Conservation (phyloP, 2,329 filamentous ascomycete genomes). For the Acrocalymma vagum region DNA sequence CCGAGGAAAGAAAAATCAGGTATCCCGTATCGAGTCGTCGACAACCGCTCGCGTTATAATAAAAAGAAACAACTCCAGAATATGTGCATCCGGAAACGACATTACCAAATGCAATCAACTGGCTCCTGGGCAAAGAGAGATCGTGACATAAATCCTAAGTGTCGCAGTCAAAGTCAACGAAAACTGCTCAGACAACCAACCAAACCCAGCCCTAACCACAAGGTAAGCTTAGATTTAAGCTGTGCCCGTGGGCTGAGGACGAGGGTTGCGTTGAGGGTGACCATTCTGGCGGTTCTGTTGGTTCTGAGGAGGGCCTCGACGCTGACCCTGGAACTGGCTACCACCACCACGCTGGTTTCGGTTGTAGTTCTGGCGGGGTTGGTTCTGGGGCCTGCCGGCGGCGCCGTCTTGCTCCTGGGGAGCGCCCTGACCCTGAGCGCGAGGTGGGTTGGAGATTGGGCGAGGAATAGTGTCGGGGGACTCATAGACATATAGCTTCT, state of each 20-base stretch:
- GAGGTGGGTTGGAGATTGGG: conserved; percentile 68
- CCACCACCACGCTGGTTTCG: conserved; percentile 43
- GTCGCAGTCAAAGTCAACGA: conserved; percentile 31
- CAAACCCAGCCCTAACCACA: conserved; percentile 15
- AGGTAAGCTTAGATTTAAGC: conserved; percentile 32
- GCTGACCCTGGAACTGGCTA: conserved; percentile 41
- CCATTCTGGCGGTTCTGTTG: conserved; percentile 46
- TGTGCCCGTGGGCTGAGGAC: conserved; percentile 40
- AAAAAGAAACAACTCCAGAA: conserved; percentile 35
- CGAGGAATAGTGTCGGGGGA: conserved; percentile 93
- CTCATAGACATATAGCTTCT: conserved; percentile 98
- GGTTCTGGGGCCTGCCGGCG: conserved; percentile 25
- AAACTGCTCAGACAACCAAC: conserved; percentile 38
- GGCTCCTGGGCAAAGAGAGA: conserved; percentile 39
- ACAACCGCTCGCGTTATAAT: conserved; percentile 39
- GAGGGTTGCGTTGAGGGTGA: conserved; percentile 42
- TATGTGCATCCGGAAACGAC: conserved; percentile 33
- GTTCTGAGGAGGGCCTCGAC: conserved; percentile 31
- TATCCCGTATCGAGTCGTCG: conserved; percentile 47
- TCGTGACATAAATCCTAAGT: conserved; percentile 34
- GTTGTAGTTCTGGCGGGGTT: conserved; percentile 33
- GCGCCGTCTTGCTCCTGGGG: conserved; percentile 37
- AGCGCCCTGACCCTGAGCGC: conserved; percentile 29
- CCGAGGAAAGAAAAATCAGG: conserved; percentile 38
- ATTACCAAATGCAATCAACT: conserved; percentile 29